A percentile compares a stretch with the other conserved stretches of the same genome.
Evolutionary conservation across 2,329 filamentous ascomycete genomes (phyloP).

Genomic region (Aspergillus sp.): DNA sequence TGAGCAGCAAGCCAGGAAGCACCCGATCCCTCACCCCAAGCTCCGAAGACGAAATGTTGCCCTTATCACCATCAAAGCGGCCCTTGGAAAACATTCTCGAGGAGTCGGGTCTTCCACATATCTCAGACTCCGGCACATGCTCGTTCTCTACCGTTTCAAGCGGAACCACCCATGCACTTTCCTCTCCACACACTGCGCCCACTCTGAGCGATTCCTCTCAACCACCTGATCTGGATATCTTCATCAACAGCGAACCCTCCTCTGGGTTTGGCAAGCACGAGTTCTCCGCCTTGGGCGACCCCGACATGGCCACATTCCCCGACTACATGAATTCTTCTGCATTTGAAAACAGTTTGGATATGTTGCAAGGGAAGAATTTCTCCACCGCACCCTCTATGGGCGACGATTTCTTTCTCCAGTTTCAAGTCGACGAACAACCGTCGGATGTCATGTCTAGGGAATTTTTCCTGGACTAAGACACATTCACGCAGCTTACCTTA

Average conservation of each 20-base stretch:
- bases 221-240: constrained; percentile 42
- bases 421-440: constrained; percentile 34
- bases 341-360: constrained; percentile 34
- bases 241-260: constrained; percentile 37
- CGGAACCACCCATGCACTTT: constrained; percentile 32
- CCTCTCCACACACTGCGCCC: constrained; percentile 38
- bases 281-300: constrained; percentile 29
- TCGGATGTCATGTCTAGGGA: constrained; percentile 25
- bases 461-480: constrained; percentile 24
- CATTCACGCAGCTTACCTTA: not conserved
- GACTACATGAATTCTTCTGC: constrained; percentile 34
- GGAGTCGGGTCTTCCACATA: constrained; percentile 28
- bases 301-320: constrained; percentile 33
- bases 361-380: constrained; percentile 35
- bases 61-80: constrained; percentile 34
- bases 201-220: constrained; percentile 35
- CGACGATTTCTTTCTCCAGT: constrained; percentile 40
- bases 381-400: constrained; percentile 24
- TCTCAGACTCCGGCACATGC: constrained; percentile 28
- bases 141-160: constrained; percentile 31
- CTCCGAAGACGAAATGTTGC: constrained; percentile 38
- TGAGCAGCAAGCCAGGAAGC: constrained; percentile 35
- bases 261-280: constrained; percentile 30
- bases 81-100: constrained; percentile 31
- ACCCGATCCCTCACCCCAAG: constrained; percentile 40